These are phyloP conservation scores for Kalanchoe fedtschenkoi DNA, from an alignment of 164 flowering plant species.

Conservation along the genomic window DNA sequence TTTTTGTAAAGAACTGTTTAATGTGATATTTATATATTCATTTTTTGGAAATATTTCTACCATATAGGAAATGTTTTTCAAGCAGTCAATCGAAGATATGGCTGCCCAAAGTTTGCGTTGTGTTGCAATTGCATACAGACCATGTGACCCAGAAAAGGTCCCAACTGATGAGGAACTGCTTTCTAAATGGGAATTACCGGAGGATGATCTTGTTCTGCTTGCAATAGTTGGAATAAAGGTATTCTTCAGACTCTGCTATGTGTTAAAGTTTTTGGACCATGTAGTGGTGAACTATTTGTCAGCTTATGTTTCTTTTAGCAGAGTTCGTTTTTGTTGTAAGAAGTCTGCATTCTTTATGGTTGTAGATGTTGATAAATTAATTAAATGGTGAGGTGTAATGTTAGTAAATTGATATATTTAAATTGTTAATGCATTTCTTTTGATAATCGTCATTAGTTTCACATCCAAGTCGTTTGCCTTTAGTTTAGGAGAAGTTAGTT, in stretches of 20 bases:
- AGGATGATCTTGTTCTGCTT: conserved; percentile 63
- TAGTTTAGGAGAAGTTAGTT: not conserved
- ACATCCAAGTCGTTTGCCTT: not conserved
- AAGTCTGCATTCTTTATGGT: not conserved
- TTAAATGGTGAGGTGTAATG: not conserved
- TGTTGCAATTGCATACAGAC: conserved; percentile 75
- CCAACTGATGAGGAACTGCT: conserved; percentile 61
- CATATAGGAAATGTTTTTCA: conserved; percentile 37
- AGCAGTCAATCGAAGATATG: conserved; percentile 73
- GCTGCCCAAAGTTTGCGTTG: conserved; percentile 78
- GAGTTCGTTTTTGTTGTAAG: not conserved
- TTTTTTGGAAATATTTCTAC: not conserved
- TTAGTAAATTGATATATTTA: too few species aligned
- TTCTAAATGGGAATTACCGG: conserved; percentile 64
- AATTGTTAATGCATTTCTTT: too few species aligned
- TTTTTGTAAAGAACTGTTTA: too few species aligned
- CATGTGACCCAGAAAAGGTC: conserved; percentile 34
- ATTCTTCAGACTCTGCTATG: too few species aligned
- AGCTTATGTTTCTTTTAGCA: not conserved
- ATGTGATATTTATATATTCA: too few species aligned
- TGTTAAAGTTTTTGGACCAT: not conserved
- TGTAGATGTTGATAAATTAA: too few species aligned
- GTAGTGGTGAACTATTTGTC: not conserved
- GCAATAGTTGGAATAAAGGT: conserved; percentile 95
- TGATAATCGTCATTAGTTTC: not conserved